Conservation (phyloP, 2,329 filamentous ascomycete genomes). For the Penicillium brevicompactum region DNA sequence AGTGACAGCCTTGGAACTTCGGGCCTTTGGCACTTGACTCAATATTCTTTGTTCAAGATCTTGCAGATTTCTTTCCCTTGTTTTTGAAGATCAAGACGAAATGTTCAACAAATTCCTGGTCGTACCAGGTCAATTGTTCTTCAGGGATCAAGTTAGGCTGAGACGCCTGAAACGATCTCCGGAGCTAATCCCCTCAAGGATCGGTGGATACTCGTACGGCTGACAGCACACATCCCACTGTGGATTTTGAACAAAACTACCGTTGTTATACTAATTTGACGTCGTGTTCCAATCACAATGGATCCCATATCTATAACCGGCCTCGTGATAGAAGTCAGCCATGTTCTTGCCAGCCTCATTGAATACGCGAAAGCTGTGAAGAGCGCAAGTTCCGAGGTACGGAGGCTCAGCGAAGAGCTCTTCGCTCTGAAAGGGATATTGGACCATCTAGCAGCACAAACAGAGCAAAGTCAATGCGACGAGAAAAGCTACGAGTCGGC, state of each 20-base stretch:
- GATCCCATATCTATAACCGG: slow-evolving; percentile 22
- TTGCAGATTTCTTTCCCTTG: background rate
- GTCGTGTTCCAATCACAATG: slow-evolving; percentile 1
- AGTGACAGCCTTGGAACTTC: background rate
- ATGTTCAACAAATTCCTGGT: background rate
- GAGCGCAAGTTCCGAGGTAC: slow-evolving; percentile 19
- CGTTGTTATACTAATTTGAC: background rate
- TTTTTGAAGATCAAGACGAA: background rate
- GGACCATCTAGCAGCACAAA: slow-evolving; percentile 14
- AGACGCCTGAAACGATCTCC: background rate
- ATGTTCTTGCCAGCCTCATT: slow-evolving; percentile 17
- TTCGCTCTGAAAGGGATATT: slow-evolving; percentile 22
- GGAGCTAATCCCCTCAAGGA: background rate
- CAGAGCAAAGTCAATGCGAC: background rate
- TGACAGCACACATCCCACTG: background rate
- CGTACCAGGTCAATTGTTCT: background rate
- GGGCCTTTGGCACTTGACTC: background rate
- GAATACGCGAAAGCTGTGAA: slow-evolving; percentile 18
- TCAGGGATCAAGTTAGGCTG: background rate
- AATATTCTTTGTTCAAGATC: background rate
- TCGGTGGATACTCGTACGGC: slow-evolving; percentile 3
- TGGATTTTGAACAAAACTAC: background rate
- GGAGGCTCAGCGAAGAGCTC: slow-evolving; percentile 21
- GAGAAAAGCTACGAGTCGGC: slow-evolving; percentile 1
- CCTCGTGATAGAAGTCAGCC: slow-evolving; percentile 18